These are phyloP conservation scores for Candida taoyuanica DNA, from an alignment of 805 yeast genomes.

Conservation along the genomic window DNA sequence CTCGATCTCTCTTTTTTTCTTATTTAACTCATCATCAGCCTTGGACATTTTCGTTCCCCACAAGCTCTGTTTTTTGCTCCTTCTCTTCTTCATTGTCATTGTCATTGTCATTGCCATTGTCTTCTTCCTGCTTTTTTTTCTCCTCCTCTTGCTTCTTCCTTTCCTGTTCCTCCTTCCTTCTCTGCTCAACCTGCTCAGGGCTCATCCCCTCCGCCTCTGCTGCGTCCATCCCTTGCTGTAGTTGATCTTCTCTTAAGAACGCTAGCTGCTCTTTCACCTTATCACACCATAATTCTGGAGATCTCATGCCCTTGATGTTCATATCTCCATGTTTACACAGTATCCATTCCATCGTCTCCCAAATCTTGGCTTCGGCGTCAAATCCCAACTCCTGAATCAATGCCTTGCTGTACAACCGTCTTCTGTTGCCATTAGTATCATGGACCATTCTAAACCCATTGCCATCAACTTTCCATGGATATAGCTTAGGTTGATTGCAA, in stretches of 20 bases:
- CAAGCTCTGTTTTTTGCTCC: background rate
- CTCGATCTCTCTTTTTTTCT: no score
- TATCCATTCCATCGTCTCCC: conserved; percentile 26
- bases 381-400: conserved; percentile 24
- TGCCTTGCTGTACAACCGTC: conserved; percentile 20
- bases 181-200: conserved; percentile 3
- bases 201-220: conserved; percentile 11
- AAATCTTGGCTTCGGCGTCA: conserved; percentile 28
- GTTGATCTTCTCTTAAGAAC: conserved; percentile 27
- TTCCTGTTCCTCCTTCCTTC: conserved; percentile 1
- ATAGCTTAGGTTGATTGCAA: conserved; percentile 27
- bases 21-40: no score
- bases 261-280: conserved; percentile 35
- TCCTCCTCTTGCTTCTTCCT: conserved; percentile 5
- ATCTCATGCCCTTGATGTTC: conserved; percentile 34
- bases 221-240: conserved; percentile 11
- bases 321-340: conserved; percentile 32
- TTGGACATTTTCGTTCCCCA: no score
- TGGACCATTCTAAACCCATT: conserved; percentile 24
- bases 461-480: conserved; percentile 28
- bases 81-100: background rate
- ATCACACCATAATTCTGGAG: conserved; percentile 35
- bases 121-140: conserved; percentile 3
- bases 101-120: background rate
- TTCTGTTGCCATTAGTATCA: conserved; percentile 18